Evolutionary conservation across 2,329 filamentous ascomycete genomes (phyloP), one percentile per base, ranked within the genome.

Genomic region (Proliferodiscus dingleyae): DNA sequence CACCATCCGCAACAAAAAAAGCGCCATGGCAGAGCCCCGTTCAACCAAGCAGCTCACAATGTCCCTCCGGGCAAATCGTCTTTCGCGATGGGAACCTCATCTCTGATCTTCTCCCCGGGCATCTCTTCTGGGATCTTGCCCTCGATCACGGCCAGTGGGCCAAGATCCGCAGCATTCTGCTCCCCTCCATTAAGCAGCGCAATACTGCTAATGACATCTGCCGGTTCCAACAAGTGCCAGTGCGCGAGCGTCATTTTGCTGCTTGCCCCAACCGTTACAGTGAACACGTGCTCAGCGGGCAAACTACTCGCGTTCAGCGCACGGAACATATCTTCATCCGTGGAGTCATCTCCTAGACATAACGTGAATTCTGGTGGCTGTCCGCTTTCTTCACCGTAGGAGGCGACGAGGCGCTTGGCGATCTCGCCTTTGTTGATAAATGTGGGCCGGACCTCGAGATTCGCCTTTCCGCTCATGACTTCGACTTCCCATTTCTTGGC

Each of bases 371-470:
- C 89, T 0, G 90, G 78, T 43, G 78, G 77, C 41, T 80, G 68
- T 39, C 68, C 72, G 3, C 73, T 72, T 1, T 66, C 65, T 2
- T 68, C 70, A 5, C 72, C 68, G 66, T 94, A 94, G 38, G 82
- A 81, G 18, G 79, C 71, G 29, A 97, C 82, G 15, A 98, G 75
- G 5, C 84, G 81, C 69, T 89, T 90, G 13, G 84, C 87, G 54
- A 97, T 97, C 67, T 94, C 89, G 23, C 93, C 93, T 73, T 98
- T 98, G 75, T 97, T 97, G 70, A 98, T 89, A 61, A 95, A 95
- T 1, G 84, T 90, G 22, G 91, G 91, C n/a, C 93, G 84, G 24
- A 97, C 91, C 68, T 98, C 93, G 21, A 98, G 75, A 64, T 97
- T 97, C 51, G 91, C 91, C 71, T 97, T 98, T 58, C 93, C 93